phyloP scores from a whole-genome alignment of 192 early-diverging fungal species.

The Coemansia sp. region DNA sequence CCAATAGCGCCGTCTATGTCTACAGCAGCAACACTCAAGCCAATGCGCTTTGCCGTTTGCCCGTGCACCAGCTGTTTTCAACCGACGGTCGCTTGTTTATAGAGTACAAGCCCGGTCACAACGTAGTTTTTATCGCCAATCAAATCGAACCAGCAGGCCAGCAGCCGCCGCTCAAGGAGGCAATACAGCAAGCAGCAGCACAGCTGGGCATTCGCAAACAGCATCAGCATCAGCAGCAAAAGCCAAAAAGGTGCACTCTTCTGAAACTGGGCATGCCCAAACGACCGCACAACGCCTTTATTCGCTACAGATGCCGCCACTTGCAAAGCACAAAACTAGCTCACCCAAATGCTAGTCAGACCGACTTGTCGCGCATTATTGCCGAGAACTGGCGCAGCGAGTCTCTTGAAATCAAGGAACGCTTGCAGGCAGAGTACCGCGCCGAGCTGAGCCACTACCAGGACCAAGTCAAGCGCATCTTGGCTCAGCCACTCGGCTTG shows the following conservation, averaged over 20 bases:
- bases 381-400: conserved; percentile 37
- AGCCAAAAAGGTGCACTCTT: neutral
- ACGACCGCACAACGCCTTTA: conserved; percentile 32
- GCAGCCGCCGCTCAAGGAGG: too few species aligned
- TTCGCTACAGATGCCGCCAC: conserved; percentile 29
- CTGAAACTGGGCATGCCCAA: neutral
- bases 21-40: neutral
- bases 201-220: neutral
- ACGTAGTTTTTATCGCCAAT: conserved; percentile 21
- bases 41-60: conserved; percentile 8
- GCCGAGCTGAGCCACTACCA: conserved; percentile 22
- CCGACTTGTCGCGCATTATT: conserved; percentile 24
- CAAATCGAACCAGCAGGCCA: too few species aligned
- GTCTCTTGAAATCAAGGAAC: conserved; percentile 9
- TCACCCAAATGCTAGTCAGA: conserved; percentile 19
- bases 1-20: neutral
- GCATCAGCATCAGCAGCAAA: neutral
- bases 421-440: conserved; percentile 17
- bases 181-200: neutral
- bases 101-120: conserved; percentile 31
- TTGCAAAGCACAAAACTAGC: conserved; percentile 6
- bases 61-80: conserved; percentile 16
- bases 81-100: conserved; percentile 25
- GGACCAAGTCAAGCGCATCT: neutral
- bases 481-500: neutral